phyloP scores from a whole-genome alignment of 768 basidiomycete genomes.

The Termitomyces heimii region DNA sequence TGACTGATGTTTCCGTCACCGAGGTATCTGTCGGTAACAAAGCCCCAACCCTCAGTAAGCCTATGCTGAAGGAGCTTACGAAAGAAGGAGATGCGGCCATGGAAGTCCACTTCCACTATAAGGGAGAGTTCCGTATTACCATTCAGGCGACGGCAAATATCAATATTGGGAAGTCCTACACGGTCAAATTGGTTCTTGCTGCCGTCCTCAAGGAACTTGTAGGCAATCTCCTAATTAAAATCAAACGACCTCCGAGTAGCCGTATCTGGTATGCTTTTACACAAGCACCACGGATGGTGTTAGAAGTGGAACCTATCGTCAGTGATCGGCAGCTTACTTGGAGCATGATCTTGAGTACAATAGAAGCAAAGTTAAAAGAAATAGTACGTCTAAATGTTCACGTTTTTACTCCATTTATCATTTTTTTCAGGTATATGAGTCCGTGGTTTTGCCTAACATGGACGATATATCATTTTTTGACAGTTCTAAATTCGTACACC shows the following conservation, averaged over 20 bases:
- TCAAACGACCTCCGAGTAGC: conserved; percentile 94
- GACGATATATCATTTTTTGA: conserved; percentile 98
- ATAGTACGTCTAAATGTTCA: conserved; percentile 49
- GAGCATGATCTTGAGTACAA: conserved; percentile 85
- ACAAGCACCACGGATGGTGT: conserved; percentile 77
- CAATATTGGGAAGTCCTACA: conserved; percentile 81
- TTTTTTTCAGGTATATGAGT: conserved; percentile 73
- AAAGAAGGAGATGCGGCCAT: conserved; percentile 89
- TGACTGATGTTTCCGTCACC: conserved; percentile 79
- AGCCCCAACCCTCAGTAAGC: conserved; percentile 86
- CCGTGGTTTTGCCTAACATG: conserved; percentile 95
- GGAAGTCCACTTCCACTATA: conserved; percentile 79
- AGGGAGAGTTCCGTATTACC: conserved; percentile 86
- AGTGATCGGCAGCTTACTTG: conserved; percentile 93
- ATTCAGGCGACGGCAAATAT: conserved; percentile 88
- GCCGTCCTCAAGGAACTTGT: conserved; percentile 85
- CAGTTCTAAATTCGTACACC: conserved; percentile 50
- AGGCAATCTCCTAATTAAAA: conserved; percentile 82
- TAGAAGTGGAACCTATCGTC: conserved; percentile 91
- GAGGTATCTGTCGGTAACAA: conserved; percentile 86
- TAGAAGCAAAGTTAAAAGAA: conserved; percentile 85
- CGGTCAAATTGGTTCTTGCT: conserved; percentile 85
- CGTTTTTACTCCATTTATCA: not conserved
- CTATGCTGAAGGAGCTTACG: conserved; percentile 97
- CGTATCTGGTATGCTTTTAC: conserved; percentile 98